Evolutionary conservation across 164 flowering plant genomes (phyloP).

Genomic region (Vitis rotundifolia): DNA sequence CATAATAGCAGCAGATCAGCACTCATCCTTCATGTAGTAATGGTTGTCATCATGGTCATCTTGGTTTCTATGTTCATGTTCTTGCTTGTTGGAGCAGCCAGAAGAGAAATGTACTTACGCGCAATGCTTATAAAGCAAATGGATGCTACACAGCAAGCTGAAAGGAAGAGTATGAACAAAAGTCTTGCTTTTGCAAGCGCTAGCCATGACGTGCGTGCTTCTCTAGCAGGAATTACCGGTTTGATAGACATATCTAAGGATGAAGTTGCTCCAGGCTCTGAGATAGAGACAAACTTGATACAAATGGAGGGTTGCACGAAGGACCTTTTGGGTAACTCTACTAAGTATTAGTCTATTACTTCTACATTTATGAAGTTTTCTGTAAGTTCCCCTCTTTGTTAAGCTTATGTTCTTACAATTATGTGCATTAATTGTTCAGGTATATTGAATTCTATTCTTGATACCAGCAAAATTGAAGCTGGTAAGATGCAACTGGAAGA

Average conservation of each 20-base stretch:
- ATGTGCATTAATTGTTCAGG: conserved; percentile 32
- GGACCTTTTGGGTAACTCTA: conserved; percentile 57
- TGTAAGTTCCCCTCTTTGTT: no score
- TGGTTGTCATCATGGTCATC: conserved; percentile 26
- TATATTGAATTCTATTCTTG: conserved; percentile 81
- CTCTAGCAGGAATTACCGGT: conserved; percentile 61
- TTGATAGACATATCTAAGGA: conserved; percentile 39
- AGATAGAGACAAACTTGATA: conserved; percentile 36
- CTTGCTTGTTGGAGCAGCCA: conserved; percentile 30
- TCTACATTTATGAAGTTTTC: neutral
- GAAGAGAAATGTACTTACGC: conserved; percentile 44
- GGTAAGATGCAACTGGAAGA: conserved; percentile 81
- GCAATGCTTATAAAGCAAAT: conserved; percentile 59
- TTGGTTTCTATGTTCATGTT: conserved; percentile 23
- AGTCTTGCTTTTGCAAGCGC: conserved; percentile 72
- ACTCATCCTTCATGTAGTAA: conserved; percentile 24
- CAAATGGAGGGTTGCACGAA: conserved; percentile 47
- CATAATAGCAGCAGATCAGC: conserved; percentile 17
- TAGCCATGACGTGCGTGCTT: conserved; percentile 78
- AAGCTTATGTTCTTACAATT: neutral
- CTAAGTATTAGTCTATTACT: neutral
- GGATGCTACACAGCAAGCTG: conserved; percentile 85
- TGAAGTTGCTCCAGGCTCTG: conserved; percentile 36
- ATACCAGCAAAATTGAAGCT: conserved; percentile 81
- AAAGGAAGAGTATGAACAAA: conserved; percentile 79